A percentile compares a stretch with the other conserved stretches of the same genome.
These are phyloP conservation scores for Cystofilobasidium capitatum DNA, from an alignment of 768 basidiomycete species.

Conservation along the genomic window DNA sequence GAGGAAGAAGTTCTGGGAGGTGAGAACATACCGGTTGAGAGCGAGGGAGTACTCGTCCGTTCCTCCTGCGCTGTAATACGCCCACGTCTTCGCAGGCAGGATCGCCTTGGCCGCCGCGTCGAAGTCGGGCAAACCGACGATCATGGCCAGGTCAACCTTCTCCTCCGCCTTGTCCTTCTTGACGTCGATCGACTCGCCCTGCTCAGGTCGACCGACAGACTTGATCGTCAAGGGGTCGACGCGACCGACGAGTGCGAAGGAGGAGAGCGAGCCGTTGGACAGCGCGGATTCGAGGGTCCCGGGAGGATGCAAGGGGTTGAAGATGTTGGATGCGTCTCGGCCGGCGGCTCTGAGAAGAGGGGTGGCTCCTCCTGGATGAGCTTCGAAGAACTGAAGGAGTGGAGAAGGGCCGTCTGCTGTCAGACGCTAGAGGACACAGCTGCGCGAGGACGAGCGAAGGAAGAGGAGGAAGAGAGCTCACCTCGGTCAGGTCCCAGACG, in stretches of 20 bases:
- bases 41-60: slow-evolving; percentile 35
- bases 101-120: slow-evolving; percentile 34
- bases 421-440: not conserved
- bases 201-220: slow-evolving; percentile 16
- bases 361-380: slow-evolving; percentile 37
- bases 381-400: slow-evolving; percentile 33
- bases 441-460: not conserved
- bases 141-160: slow-evolving; percentile 34
- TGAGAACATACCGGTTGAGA: slow-evolving; percentile 29
- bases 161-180: slow-evolving; percentile 29
- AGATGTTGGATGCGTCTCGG: slow-evolving; percentile 35
- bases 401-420: slow-evolving; percentile 1
- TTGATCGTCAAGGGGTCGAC: slow-evolving; percentile 37
- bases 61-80: slow-evolving; percentile 38
- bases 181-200: slow-evolving; percentile 17
- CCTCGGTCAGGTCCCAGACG: slow-evolving; percentile 38
- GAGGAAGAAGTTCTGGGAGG: not conserved
- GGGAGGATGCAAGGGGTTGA: slow-evolving; percentile 38
- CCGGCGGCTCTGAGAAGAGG: slow-evolving; percentile 36
- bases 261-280: slow-evolving; percentile 21
- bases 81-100: slow-evolving; percentile 38
- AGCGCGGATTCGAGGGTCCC: slow-evolving; percentile 36
- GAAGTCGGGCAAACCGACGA: slow-evolving; percentile 39
- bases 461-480: not conserved
- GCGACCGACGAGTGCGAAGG: slow-evolving; percentile 30